These are phyloP conservation scores for Macrocystidia cucumis DNA, from an alignment of 1,284 basidiomycete genomes.

Conservation along the genomic window DNA sequence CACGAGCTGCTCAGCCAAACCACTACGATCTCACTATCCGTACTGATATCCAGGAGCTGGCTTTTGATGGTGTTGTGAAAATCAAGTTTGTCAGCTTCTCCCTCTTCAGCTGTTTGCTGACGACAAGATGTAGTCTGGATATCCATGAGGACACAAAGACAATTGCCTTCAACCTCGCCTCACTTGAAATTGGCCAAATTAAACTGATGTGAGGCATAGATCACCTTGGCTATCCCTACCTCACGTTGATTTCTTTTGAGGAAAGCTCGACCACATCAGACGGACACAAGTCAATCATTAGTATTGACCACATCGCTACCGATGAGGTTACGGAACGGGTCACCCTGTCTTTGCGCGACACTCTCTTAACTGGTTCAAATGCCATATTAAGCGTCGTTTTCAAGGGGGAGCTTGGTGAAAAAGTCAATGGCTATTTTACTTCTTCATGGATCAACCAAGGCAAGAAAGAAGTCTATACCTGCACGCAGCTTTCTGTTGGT, in stretches of 20 bases:
- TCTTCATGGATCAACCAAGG: conserved; percentile 49
- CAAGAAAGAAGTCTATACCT: conserved; percentile 58
- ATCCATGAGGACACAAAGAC: conserved; percentile 58
- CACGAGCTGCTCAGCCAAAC: conserved; percentile 63
- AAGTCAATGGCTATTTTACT: conserved; percentile 72
- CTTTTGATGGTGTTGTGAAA: conserved; percentile 75
- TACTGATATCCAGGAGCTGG: conserved; percentile 73
- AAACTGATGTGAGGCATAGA: no score
- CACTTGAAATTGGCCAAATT: conserved; percentile 65
- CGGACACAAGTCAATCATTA: no score
- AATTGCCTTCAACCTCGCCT: conserved; percentile 69
- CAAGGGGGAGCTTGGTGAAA: conserved; percentile 54
- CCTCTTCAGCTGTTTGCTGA: conserved; percentile 6
- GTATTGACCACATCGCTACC: conserved; percentile 42
- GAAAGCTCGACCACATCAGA: no score
- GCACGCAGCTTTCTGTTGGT: conserved; percentile 60
- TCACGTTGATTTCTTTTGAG: no score
- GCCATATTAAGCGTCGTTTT: conserved; percentile 59
- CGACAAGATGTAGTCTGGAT: conserved; percentile 48
- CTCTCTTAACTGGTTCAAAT: conserved; percentile 54
- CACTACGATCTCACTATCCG: conserved; percentile 85
- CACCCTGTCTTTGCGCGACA: conserved; percentile 45
- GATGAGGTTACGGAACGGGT: conserved; percentile 62
- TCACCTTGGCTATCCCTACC: no score
- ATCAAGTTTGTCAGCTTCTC: conserved; percentile 37